Evolutionary conservation across 805 yeast genomes (phyloP).

Genomic region (Candida nonsorbophila): DNA sequence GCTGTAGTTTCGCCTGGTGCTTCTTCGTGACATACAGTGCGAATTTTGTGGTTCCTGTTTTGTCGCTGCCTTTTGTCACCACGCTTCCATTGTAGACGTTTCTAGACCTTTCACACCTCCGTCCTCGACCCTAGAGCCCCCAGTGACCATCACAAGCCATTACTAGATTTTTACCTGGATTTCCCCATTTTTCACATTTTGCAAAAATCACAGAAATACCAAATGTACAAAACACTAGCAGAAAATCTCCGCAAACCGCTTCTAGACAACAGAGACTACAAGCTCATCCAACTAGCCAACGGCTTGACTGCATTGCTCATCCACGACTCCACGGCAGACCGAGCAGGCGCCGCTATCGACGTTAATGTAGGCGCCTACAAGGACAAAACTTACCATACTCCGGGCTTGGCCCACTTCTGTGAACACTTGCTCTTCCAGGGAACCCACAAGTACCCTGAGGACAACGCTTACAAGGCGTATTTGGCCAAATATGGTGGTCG

Average conservation of each 20-base stretch:
- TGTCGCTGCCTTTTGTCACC: too few species aligned
- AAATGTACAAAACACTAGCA: conserved; percentile 21
- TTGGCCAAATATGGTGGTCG: conserved; percentile 81
- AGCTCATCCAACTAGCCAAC: conserved; percentile 53
- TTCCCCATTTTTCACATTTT: too few species aligned
- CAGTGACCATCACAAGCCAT: too few species aligned
- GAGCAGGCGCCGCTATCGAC: conserved; percentile 74
- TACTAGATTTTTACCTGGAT: too few species aligned
- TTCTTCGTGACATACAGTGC: conserved; percentile 9
- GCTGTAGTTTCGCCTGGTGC: conserved; percentile 7
- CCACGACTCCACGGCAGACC: conserved; percentile 65
- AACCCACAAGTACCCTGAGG: conserved; percentile 68
- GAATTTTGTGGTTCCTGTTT: neutral
- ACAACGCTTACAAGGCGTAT: conserved; percentile 68
- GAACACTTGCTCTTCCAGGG: conserved; percentile 72
- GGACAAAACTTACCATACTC: conserved; percentile 52
- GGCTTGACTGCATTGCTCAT: conserved; percentile 57
- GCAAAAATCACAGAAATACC: too few species aligned
- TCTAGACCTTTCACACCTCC: too few species aligned
- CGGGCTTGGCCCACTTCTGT: conserved; percentile 76
- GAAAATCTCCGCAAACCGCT: conserved; percentile 42
- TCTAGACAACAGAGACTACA: conserved; percentile 71
- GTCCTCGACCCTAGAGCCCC: too few species aligned
- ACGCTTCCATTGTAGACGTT: too few species aligned
- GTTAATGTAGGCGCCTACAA: conserved; percentile 74